Evolutionary conservation across 139 green algal genomes (phyloP).

Genomic region (Spirogloea muscicola): DNA sequence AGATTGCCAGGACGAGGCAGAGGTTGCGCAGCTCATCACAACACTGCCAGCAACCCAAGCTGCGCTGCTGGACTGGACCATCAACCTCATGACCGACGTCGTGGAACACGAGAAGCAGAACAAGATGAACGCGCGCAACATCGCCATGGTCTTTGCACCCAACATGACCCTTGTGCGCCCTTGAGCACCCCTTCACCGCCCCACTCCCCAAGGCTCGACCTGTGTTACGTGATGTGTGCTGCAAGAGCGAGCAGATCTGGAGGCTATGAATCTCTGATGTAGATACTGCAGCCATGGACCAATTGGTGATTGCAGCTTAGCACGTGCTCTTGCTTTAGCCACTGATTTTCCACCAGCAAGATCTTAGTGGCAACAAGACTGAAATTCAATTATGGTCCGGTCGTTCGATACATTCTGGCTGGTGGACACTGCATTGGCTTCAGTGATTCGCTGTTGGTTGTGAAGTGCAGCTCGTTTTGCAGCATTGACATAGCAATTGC

Average conservation of each 20-base stretch:
- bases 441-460: neutral
- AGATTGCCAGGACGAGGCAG: slow-evolving; percentile 8
- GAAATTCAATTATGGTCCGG: neutral
- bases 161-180: slow-evolving; percentile 28
- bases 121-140: slow-evolving; percentile 37
- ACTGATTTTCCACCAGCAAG: too few species aligned
- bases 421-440: neutral
- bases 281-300: too few species aligned
- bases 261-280: too few species aligned
- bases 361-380: neutral
- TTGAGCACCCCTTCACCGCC: too few species aligned
- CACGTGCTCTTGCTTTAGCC: too few species aligned
- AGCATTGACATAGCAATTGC: neutral
- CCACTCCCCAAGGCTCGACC: too few species aligned
- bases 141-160: slow-evolving; percentile 39
- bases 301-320: too few species aligned
- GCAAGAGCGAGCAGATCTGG: too few species aligned
- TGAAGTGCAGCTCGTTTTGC: neutral
- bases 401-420: neutral
- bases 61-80: slow-evolving; percentile 31
- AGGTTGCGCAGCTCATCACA: slow-evolving; percentile 2
- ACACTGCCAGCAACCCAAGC: slow-evolving; percentile 2
- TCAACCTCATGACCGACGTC: slow-evolving; percentile 36
- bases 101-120: slow-evolving; percentile 19
- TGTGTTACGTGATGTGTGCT: too few species aligned